Evolutionary conservation across 371 early-diverging fungal genomes (phyloP).

Genomic region (Lichtheimia corymbifera): DNA sequence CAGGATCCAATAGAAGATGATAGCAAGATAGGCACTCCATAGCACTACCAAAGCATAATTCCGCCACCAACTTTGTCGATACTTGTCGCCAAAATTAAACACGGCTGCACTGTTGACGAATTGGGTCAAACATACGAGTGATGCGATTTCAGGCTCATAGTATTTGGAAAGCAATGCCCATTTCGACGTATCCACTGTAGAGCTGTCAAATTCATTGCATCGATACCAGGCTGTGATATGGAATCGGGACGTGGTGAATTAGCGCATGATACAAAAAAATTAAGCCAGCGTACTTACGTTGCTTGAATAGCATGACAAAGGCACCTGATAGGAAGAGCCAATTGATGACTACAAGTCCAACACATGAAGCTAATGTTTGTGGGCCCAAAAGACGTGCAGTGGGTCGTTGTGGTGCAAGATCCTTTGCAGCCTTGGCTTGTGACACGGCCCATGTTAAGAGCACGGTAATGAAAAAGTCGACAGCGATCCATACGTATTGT

Average conservation of each 20-base stretch:
- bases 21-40: slow-evolving; percentile 51
- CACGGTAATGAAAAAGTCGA: slow-evolving; percentile 58
- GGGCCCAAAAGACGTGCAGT: slow-evolving; percentile 75
- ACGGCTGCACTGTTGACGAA: slow-evolving; percentile 64
- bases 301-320: slow-evolving; percentile 56
- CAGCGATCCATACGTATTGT: slow-evolving; percentile 61
- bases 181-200: slow-evolving; percentile 57
- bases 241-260: background rate
- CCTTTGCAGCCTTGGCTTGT: slow-evolving; percentile 54
- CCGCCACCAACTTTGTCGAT: slow-evolving; percentile 57
- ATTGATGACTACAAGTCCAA: slow-evolving; percentile 71
- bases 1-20: slow-evolving; percentile 64
- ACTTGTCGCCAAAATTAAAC: slow-evolving; percentile 65
- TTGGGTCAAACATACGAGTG: slow-evolving; percentile 61
- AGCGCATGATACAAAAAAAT: background rate
- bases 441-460: slow-evolving; percentile 60
- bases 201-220: slow-evolving; percentile 73
- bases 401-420: slow-evolving; percentile 63
- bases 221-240: slow-evolving; percentile 55
- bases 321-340: slow-evolving; percentile 54
- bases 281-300: slow-evolving; percentile 1
- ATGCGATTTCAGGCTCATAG: slow-evolving; percentile 63
- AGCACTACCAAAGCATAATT: slow-evolving; percentile 62
- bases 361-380: slow-evolving; percentile 66
- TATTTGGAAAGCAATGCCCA: slow-evolving; percentile 85